phyloP scores from a whole-genome alignment of 176 grass and related monocot genomes.

The Aegilops tauschii region DNA sequence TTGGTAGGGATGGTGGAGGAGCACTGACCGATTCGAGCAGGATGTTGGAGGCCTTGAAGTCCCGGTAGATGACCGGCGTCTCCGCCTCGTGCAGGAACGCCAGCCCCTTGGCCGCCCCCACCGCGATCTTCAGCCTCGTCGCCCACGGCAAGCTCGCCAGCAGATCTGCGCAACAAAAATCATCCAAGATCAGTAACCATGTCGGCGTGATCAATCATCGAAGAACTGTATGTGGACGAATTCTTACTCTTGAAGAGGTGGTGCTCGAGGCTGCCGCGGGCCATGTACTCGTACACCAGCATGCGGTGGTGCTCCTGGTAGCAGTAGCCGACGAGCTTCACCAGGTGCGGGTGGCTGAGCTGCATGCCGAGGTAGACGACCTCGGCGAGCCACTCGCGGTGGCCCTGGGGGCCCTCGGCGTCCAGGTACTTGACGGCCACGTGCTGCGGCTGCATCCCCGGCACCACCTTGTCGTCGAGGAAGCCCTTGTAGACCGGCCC shows the following conservation, averaged over 20 bases:
- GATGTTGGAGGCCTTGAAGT: conserved; percentile 98
- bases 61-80: conserved; percentile 85
- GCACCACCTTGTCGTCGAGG: conserved; percentile 49
- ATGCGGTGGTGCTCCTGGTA: conserved; percentile 82
- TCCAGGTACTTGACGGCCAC: conserved; percentile 88
- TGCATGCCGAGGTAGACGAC: conserved; percentile 82
- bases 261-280: conserved; percentile 70
- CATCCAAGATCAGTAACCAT: not conserved
- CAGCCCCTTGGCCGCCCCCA: conserved; percentile 82
- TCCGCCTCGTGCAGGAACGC: conserved; percentile 89
- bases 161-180: conserved; percentile 28
- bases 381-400: conserved; percentile 88
- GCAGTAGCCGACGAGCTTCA: conserved; percentile 82
- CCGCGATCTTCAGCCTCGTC: conserved; percentile 84
- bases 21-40: conserved; percentile 69
- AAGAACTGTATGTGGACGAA: too few species aligned
- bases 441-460: conserved; percentile 51
- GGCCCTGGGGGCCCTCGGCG: conserved; percentile 67
- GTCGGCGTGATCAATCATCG: too few species aligned
- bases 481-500: conserved; percentile 93
- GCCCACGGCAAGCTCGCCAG: conserved; percentile 71
- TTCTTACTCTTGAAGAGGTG: conserved; percentile 87
- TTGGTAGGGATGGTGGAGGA: not conserved
- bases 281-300: conserved; percentile 91
- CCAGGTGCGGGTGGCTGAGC: conserved; percentile 66